Base-by-base conservation (phyloP, 73 alveolate genomes). In the Stentor roeselii region DNA sequence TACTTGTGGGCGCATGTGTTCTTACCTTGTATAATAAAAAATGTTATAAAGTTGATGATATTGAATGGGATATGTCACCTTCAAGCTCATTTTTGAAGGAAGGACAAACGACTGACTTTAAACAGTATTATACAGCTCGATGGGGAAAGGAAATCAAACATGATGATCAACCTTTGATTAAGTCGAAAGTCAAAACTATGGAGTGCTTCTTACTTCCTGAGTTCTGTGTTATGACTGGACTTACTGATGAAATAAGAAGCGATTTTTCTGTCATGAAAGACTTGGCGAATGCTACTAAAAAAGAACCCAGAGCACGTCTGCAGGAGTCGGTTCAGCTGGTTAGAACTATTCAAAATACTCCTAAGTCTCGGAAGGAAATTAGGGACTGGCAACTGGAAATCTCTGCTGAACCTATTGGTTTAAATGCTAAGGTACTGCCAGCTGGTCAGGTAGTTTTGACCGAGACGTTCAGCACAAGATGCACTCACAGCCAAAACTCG, bases 261-360 rank as follows among this genome's bases (percentile, higher is more conserved):
- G 97, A 96, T 85, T 93, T 95, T 84, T 88, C 86, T 42, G 82
- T 96, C 41, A 96, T 95, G 99, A 96, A 92, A 84, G 92, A 89
- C 3, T 82, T 96, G 88, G 93, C 97, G 59, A 86, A 60, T 37
- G 90, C 94, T 4, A 96, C 99, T 3, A 92, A 93, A 82, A 87
- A 94, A 30, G 87, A 88, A 37, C 95, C 98, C 3, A 88, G 87
- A 38, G 89, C 84, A 77, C 93, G 97, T 92, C 86, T 93, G 82
- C 86, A 90, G 41, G 94, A 95, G 78, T 96, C 96, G 77, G 88
- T 89, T 60, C 82, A 90, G 59, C 95, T 96, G 40, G 86, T 96
- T 14, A 35, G 85, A 59, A 90, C 84, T 59, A 89, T 93, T 37
- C 87, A 91, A 0, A 83, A 84, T 74, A 86, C 90, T 42, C 87